Conservation (phyloP, 1,284 basidiomycete species). For the Inonotus obliquus region DNA sequence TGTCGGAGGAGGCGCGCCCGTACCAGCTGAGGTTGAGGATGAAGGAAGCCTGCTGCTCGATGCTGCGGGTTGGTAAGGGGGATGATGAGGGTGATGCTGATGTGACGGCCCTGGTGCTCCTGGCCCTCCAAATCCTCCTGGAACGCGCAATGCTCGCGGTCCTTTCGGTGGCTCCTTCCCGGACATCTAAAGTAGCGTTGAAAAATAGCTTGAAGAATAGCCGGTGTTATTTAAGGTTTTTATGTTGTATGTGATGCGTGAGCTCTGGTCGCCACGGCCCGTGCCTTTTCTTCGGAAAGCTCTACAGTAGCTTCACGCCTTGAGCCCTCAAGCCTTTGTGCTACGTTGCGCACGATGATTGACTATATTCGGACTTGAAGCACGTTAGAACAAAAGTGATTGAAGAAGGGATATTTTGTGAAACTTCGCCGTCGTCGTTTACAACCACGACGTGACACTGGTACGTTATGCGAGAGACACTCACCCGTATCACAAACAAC, state of each 20-base stretch:
- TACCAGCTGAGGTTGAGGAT: conserved; percentile 21
- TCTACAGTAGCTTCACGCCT: neutral
- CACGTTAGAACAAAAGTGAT: neutral
- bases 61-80: neutral
- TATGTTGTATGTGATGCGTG: neutral
- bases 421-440: neutral
- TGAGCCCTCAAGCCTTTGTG: no score
- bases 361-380: neutral
- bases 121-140: conserved; percentile 26
- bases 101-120: conserved; percentile 23
- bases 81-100: conserved; percentile 20
- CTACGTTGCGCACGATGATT: no score
- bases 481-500: neutral
- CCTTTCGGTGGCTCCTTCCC: conserved; percentile 71
- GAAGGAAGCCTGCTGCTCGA: conserved; percentile 16
- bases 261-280: neutral
- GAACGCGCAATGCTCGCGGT: conserved; percentile 58
- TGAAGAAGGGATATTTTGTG: neutral
- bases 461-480: neutral
- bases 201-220: neutral
- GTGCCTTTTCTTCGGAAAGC: neutral
- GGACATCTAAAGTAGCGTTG: conserved; percentile 42
- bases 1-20: conserved; percentile 28
- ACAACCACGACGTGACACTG: neutral
- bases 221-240: neutral